Base-by-base conservation (phyloP, 225 moss, liverwort and hornwort species). In the Thuidium tamariscinum region DNA sequence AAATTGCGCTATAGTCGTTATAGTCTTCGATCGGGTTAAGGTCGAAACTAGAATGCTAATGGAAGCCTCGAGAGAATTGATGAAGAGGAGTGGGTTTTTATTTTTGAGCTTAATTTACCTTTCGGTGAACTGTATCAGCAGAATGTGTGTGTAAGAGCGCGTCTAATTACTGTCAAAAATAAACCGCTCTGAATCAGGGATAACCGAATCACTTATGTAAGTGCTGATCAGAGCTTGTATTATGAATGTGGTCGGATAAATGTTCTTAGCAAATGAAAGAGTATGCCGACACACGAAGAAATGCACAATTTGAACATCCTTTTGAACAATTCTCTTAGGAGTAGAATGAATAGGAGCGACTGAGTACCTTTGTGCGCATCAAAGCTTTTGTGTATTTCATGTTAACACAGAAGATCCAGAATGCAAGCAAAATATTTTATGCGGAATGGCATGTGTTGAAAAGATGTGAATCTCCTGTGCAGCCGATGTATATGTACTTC, bases 401-500 rank as follows among this genome's bases (percentile, higher is more conserved):
- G 8, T 59, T n/a, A 39, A 42, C 15, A 5, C n/a, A 42, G 52
- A 55, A 76, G 41, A 41, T 57, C 22, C 23, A 83, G 51, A 26
- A 25, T 62, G 36, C 65, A 37, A 41, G 25, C 27, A 26, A 17
- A 44, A 25, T 82, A n/a, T 54, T 84, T 59, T 25, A 17, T 7
- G 71, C 48, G 57, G 86, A 37, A 70, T 61, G 25, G 20, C 71
- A 60, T 51, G 29, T 66, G 41, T 79, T 89, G 71, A 81, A 81
- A 81, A 62, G 36, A 49, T 82, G 54, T 29, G 85, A 32, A 37
- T 62, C 77, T 77, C 76, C 57, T 73, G 49, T 74, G 73, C 89
- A 85, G 87, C 82, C 73, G 79, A 87, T 91, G 81, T 85, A 75
- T 56, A 76, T 80, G 83, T 83, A 23, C 51, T 56, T 88, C 10